Conservation (phyloP, 176 grass and related monocot genomes). For the Elymus sibiricus region DNA sequence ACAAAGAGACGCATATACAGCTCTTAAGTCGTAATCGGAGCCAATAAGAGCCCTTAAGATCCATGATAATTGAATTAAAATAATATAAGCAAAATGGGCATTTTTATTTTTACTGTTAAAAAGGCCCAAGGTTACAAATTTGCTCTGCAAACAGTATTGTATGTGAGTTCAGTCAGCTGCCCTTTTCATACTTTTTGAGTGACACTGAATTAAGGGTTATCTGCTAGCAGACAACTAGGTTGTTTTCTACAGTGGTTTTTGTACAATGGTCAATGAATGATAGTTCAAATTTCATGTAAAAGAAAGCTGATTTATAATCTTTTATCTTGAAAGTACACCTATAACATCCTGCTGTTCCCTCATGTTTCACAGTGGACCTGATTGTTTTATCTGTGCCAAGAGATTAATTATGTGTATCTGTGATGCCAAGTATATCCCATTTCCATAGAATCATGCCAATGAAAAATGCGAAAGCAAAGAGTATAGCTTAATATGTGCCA, state of each 20-base stretch:
- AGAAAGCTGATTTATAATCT: not conserved
- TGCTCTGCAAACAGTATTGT: not conserved
- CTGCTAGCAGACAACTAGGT: not conserved
- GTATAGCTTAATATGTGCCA: not conserved
- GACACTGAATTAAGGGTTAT: not conserved
- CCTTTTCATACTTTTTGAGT: not conserved
- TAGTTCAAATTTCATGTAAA: slow-evolving; percentile 11
- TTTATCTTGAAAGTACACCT: not conserved
- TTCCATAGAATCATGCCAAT: not conserved
- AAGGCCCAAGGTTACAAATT: not conserved
- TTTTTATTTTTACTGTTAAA: too few relatives aligned
- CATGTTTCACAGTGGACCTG: not conserved
- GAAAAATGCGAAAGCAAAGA: not conserved
- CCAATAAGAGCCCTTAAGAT: not conserved
- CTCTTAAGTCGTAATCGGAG: not conserved
- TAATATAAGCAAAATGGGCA: too few relatives aligned
- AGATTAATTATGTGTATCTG: not conserved
- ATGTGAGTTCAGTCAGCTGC: not conserved
- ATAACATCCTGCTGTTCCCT: not conserved
- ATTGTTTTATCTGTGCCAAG: not conserved
- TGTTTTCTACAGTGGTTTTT: not conserved
- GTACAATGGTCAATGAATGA: not conserved
- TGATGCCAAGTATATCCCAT: not conserved
- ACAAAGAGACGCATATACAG: not conserved
- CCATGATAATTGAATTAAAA: not conserved